phyloP scores from a whole-genome alignment of 1,284 basidiomycete genomes.

The Trichosporon coremiiforme region DNA sequence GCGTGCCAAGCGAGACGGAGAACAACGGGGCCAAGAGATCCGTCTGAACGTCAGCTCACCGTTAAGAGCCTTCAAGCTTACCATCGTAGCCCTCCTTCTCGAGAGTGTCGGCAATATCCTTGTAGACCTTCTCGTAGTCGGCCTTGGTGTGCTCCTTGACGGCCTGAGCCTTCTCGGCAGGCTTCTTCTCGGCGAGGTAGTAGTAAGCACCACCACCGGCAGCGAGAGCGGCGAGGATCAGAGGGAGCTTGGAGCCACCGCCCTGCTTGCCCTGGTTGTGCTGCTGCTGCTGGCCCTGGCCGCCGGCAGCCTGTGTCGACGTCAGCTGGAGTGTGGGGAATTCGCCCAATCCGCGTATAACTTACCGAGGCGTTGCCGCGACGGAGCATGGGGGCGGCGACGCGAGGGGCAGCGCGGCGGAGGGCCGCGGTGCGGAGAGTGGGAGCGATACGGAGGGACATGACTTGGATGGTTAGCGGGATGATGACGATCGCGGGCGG shows the following conservation, averaged over 20 bases:
- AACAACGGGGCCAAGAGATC: constrained; percentile 85
- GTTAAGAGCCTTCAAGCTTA: too few species aligned
- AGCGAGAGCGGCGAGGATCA: constrained; percentile 40
- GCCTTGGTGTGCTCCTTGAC: constrained; percentile 64
- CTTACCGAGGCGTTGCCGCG: constrained; percentile 44
- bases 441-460: constrained; percentile 47
- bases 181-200: constrained; percentile 54
- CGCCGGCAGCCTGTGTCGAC: constrained; percentile 1
- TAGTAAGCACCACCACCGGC: constrained; percentile 53
- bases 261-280: constrained; percentile 27
- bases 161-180: constrained; percentile 65
- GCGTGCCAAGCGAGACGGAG: constrained; percentile 93
- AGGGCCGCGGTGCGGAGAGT: constrained; percentile 39
- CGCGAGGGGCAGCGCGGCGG: constrained; percentile 30
- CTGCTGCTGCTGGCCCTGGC: constrained; percentile 7
- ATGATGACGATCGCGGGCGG: constrained; percentile 4
- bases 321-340: not conserved
- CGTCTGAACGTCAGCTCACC: constrained; percentile 65
- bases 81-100: constrained; percentile 85
- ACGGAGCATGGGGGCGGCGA: constrained; percentile 35
- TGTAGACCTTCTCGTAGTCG: constrained; percentile 92
- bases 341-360: constrained; percentile 16
- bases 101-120: constrained; percentile 73
- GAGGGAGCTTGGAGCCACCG: constrained; percentile 36
- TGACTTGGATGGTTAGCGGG: constrained; percentile 26